Evolutionary conservation across 495 filamentous ascomycete species (phyloP), one percentile per base, ranked within the genome.

Genomic region (Penicillium bialowiezense): DNA sequence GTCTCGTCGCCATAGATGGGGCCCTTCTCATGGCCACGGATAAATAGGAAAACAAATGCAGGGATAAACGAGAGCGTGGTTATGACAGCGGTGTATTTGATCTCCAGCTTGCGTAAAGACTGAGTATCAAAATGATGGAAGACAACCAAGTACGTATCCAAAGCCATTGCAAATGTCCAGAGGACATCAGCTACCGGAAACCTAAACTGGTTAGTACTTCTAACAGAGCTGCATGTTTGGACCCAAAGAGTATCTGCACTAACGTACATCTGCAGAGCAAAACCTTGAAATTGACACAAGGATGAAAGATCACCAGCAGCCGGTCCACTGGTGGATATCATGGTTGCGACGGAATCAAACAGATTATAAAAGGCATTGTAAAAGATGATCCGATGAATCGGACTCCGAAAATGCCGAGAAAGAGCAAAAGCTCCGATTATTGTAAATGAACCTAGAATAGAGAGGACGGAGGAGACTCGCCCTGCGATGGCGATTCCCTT

Each of bases 141-240:
- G 31, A 77, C 70, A n/a, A 74, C 71, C 7, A 76, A 60, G 39
- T 65, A 72, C 17, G 73, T 72, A 37, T 77, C 64, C 34, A 67
- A 41, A 4, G 73, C 71, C 72, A 75, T 77, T 20, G 65, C 68
- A 0, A 76, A 58, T n/a, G 73, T 75, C 73, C 73, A 77, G 1
- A 72, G 36, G 2, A 76, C 74, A 59, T 77, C 74, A n/a, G 74
- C 69, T 2, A 74, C 48, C 1, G 72, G 69, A 46, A 76, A 76
- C 69, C 74, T 77, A 36, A 44, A 1, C n/a, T 10, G 4, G 8
- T 46, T 15, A 42, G 17, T 21, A 36, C 23, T 44, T 26, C 21
- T 7, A 7, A 3, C 20, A 12, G 32, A 4, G 13, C 3, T 23
- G 12, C 19, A 24, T 5, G 14, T 45, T 17, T 26, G 8, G 15